A percentile compares a stretch with the other conserved stretches of the same genome.
Evolutionary conservation across 805 yeast species (phyloP).

Genomic region (Kluyveromyces nonfermentans): DNA sequence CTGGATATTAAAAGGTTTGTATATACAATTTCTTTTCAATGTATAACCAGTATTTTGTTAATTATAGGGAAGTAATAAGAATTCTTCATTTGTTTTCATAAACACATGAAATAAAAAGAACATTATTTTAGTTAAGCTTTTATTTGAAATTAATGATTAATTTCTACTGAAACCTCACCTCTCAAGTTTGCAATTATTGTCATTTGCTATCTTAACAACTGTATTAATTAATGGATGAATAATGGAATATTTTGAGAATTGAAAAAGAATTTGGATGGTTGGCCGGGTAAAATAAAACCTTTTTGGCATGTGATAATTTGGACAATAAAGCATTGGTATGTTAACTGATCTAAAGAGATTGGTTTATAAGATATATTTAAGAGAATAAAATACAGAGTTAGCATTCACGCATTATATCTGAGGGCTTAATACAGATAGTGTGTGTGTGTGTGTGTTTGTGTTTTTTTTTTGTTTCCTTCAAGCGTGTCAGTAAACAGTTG

Average conservation of each 20-base stretch:
- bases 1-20: conserved; percentile 5
- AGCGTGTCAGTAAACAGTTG: background rate
- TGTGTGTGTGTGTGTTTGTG: too few species aligned
- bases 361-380: too few species aligned
- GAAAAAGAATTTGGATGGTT: too few species aligned
- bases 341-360: background rate
- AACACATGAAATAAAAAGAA: too few species aligned
- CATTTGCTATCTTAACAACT: too few species aligned
- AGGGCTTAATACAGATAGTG: background rate
- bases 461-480: background rate
- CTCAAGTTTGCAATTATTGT: too few species aligned
- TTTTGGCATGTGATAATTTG: background rate
- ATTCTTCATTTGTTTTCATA: conserved; percentile 1
- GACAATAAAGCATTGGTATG: background rate
- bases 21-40: conserved; percentile 3
- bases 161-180: too few species aligned
- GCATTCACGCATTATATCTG: background rate
- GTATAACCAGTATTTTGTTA: conserved; percentile 4
- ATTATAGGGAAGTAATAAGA: conserved; percentile 4
- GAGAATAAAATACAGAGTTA: background rate
- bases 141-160: too few species aligned
- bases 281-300: background rate
- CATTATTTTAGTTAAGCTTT: too few species aligned
- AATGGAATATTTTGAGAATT: too few species aligned
- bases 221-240: too few species aligned